Base-by-base conservation (phyloP, 1,284 basidiomycete genomes). In the Cryptococcus jaspeensis region DNA sequence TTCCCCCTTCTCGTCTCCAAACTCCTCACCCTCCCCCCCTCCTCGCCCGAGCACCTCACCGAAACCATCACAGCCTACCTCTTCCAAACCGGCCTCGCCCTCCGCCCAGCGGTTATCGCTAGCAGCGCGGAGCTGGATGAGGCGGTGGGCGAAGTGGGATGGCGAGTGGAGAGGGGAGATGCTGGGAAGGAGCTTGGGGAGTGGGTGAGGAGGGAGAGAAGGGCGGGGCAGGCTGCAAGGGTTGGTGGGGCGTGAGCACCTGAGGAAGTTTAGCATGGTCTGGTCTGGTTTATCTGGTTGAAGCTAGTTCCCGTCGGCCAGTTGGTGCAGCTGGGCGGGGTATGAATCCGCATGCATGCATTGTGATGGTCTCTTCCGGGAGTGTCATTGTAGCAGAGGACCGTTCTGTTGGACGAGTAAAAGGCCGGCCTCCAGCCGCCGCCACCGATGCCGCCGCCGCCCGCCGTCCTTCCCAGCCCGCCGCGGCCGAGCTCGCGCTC, bases 171-270 rank as follows among this genome's bases (percentile, higher is more conserved):
- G 41, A 37, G 46, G n/a, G 57, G 58, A 5, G 50, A 61, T 50
- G 54, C 46, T 1, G 59, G 59, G 3, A 7, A 1, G 4, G 57
- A 59, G 3, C 18, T 69, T 20, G 52, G 56, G 15, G 56, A 57
- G 1, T 69, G 64, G 64, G 64, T 65, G 1, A 60, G 47, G 46
- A 59, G 37, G 40, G 61, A 69, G 45, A 43, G 38, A 39, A 57
- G 61, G 50, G 28, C 50, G 39, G 47, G 40, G 6, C 46, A 43
- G 13, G 62, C n/a, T n/a, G n/a, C n/a, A n/a, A n/a, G 61, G 64
- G 58, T 55, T n/a, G 20, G 45, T 9, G 32, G 44, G 47, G 32
- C 28, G 28, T 32, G 9, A 32, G 28, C 28, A 32, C 9, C 5
- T 9, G 28, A 9, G 28, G 28, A 9, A 9, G 9, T 32, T 4